Evolutionary conservation across 352 stramenopile species (phyloP).

Genomic region (Globisporangium canariense): DNA sequence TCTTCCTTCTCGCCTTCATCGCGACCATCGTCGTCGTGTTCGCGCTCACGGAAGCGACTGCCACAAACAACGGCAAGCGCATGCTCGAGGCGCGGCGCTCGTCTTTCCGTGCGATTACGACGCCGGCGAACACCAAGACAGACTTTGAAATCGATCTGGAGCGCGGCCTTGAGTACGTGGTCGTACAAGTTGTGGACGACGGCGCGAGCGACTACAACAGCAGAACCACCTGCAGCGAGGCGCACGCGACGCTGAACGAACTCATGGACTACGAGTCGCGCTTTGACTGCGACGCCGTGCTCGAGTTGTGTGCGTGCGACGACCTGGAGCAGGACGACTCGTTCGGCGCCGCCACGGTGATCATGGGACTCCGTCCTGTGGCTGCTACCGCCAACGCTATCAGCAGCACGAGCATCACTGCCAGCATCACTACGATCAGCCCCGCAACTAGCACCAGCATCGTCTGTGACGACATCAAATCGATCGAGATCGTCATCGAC

Average conservation of each 20-base stretch:
- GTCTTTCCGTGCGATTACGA: neutral
- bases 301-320: neutral
- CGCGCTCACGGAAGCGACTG: neutral
- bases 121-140: neutral
- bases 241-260: neutral
- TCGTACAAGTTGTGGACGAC: neutral
- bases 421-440: neutral
- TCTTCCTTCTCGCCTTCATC: too few species aligned
- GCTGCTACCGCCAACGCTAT: neutral
- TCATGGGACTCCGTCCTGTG: neutral
- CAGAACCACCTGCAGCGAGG: neutral
- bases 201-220: neutral
- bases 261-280: neutral
- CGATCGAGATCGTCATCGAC: neutral
- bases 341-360: neutral
- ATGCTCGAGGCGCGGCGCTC: neutral
- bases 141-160: neutral
- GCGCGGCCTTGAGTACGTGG: neutral
- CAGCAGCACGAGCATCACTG: too few species aligned
- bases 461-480: neutral
- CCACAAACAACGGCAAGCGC: neutral
- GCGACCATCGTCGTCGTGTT: neutral
- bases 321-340: neutral
- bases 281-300: neutral
- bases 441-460: neutral